Base-by-base conservation (phyloP, 805 yeast species). In the Pichia sporocuriosa region DNA sequence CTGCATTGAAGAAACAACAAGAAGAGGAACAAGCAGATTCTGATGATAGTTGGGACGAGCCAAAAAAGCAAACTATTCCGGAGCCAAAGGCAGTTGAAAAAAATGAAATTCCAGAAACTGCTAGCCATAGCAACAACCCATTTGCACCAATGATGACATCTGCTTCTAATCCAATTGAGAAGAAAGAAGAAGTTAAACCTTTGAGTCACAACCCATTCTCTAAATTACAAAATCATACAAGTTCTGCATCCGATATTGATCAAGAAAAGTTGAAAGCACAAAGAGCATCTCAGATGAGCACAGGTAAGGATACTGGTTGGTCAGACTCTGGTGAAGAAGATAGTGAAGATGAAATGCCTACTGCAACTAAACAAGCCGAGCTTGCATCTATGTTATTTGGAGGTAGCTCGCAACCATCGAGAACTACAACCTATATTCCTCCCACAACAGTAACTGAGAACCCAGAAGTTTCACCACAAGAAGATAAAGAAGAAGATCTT, bases 231-330 rank as follows among this genome's bases (percentile, higher is more conserved):
- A 46, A 61, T 19, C 45, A 61, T 0, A 6, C 37, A 8, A 30
- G 37, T 21, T 6, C 37, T 5, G 23, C 41, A 3, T 19, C 44
- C 28, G 45, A 45, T 12, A 31, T 79, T 49, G 85, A 81, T 54
- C 64, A 74, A 1, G 68, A 68, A 46, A 75, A 77, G 45, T 75
- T 83, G 23, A 81, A 78, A 42, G 81, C 80, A 2, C 89, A 83
- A 59, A 69, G 93, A 60, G 77, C 73, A 22, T 75, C 84, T 7
- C 90, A 84, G 57, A 69, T 89, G 59, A 81, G 81, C 4, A 53
- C 65, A 32, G 62, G 63, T 8, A 67, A 63, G 30, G 67, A 63
- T 39, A 78, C 65, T 42, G 59, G 57, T 3, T 57, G 62, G 54
- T 54, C 61, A 3, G 77, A 77, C 46, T 76, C 72, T 39, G 67